Evolutionary conservation across 768 basidiomycete species (phyloP), one percentile per base, ranked within the genome.

Genomic region (Scleroderma bovista): DNA sequence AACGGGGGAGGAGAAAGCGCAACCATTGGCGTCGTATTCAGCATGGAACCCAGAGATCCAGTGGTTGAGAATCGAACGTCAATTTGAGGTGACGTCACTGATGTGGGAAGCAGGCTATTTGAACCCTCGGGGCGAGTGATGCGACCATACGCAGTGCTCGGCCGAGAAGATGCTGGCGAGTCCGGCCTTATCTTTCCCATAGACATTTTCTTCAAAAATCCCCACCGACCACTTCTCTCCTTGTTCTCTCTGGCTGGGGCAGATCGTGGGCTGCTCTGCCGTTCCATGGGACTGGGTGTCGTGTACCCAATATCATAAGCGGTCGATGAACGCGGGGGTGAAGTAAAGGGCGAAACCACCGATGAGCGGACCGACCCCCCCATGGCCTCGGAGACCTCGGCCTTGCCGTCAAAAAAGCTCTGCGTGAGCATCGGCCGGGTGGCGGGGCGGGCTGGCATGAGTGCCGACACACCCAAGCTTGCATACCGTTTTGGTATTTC

Each of bases 201-300:
- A 6, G 93, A 95, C 93, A 97, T 96, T 72, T 97, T 97, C 72
- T 93, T 92, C 51, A 97, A 72, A 72, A 97, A 95, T 3, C 93
- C 93, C 93, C 94, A 95, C 49, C 89, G 84, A 47, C 84, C 83
- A 34, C 72, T 71, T 65, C 88, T 86, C 58, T 84, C 81, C 58
- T 80, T 79, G 22, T 51, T 47, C 16, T 55, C 51, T 42, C 39
- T 47, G 17, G 47, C 44, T 37, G 53, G 54, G 31, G 44, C 44
- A 22, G 38, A 41, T 32, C 68, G 65, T 34, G 63, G 49, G 26
- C 47, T 19, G 20, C 44, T 39, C 47, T 57, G 66, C 2, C 59
- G 57, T 20, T 70, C 68, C 43, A 45, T 36, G 17, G 63, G 63
- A 31, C 61, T 56, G 4, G 59, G 54, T 5, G 48, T 53, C 17